Base-by-base conservation (phyloP, 2,329 filamentous ascomycete species). In the Ophiostoma montium region DNA sequence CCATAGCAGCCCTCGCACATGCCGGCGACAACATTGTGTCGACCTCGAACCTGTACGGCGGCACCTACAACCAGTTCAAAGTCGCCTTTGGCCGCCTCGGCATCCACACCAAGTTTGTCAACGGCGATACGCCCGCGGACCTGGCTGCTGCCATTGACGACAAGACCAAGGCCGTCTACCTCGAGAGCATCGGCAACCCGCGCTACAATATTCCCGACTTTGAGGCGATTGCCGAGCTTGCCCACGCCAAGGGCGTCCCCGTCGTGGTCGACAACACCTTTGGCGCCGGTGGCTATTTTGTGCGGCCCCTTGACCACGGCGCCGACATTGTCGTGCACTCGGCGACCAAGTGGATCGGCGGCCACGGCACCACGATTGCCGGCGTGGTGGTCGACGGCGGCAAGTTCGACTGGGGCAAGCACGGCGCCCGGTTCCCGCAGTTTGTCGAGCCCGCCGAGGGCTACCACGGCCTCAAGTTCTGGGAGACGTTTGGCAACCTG, bases 31-130 rank as follows among this genome's bases (percentile, higher is more conserved):
- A 95, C 71, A 94, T 95, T 58, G 77, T 95, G 47, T 83, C 86
- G 12, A 95, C 90, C 7, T 82, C 82, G 46, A 94, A 94, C 67
- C 71, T 95, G 50, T 95, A 95, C 67, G 89, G 89, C 56, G 89
- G 89, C 63, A 95, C 90, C 15, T 95, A 95, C 72, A 95, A 96
- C 69, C 90, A 95, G 70, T 80, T 95, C 69, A 95, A 95, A 70
- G 88, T 95, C 42, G 76, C 87, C 57, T 72, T 95, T 50, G 84
- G 87, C 7, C 79, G 89, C n/a, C 68, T 95, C 42, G 90, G 90
- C 53, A 88, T 96, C 61, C 71, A 72, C 38, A 92, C 87, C 61
- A 94, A 89, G 69, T 95, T 95, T 59, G 76, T 95, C 60, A 72
- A 80, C 49, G 86, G 86, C 41, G 88, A 95, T 65, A 80, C 79